Conservation (phyloP, 2,329 filamentous ascomycete genomes). For the Beauveria australis region DNA sequence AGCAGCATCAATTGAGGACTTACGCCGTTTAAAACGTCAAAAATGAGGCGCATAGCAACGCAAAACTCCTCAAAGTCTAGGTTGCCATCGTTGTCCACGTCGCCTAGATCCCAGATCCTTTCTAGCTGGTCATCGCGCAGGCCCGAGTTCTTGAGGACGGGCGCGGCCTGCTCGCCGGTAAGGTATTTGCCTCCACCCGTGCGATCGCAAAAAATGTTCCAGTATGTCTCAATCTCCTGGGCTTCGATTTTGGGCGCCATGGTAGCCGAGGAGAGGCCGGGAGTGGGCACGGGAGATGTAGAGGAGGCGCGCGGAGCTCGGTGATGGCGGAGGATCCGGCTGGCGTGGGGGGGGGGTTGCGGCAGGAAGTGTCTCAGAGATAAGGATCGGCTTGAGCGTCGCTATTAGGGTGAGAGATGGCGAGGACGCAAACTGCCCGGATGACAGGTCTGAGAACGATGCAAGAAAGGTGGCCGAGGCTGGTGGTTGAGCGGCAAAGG, state of each 20-base stretch:
- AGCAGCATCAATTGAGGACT: conserved; percentile 21
- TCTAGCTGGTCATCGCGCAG: conserved; percentile 74
- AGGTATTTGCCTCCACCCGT: conserved; percentile 53
- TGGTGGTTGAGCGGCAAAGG: neutral
- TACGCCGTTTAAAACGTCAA: conserved; percentile 93
- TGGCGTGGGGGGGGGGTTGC: neutral
- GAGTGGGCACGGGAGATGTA: neutral
- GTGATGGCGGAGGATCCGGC: neutral
- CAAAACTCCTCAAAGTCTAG: conserved; percentile 99
- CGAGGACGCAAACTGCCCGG: neutral
- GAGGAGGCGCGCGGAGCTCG: neutral
- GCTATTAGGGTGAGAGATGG: neutral
- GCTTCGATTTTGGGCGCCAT: conserved; percentile 56
- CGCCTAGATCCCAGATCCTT: conserved; percentile 91
- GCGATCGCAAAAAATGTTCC: conserved; percentile 54
- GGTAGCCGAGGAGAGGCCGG: conserved; percentile 17
- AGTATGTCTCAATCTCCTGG: conserved; percentile 56
- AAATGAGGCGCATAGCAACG: conserved; percentile 96
- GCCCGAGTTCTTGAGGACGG: conserved; percentile 56
- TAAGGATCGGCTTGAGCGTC: neutral
- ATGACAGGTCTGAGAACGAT: neutral
- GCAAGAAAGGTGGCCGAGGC: neutral
- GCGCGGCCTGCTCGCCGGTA: conserved; percentile 53
- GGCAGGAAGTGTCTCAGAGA: neutral
- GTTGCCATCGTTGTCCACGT: conserved; percentile 95